Evolutionary conservation across 2,329 filamentous ascomycete genomes (phyloP), one percentile per base, ranked within the genome.

Genomic region (Aschersonia sp.): DNA sequence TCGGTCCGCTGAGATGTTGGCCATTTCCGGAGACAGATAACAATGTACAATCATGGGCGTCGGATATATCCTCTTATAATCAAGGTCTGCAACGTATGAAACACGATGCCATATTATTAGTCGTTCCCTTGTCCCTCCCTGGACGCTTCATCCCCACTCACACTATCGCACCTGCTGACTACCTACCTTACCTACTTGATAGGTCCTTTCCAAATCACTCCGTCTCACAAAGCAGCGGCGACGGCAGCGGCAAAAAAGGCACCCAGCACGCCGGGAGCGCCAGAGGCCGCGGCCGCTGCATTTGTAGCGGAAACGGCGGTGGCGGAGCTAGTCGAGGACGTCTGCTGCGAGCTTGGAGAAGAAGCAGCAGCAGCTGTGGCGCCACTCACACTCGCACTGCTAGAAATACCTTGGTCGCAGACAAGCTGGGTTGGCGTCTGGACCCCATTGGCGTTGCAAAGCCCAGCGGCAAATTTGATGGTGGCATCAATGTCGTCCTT

Each of bases 371-470:
- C 29, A 38, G 6, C 10, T 10, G 48, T 30, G 44, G 43, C 29
- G 40, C 28, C 28, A 38, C 6, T 38, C 32, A 6, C 10, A 10
- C 32, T 38, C 32, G 32, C 32, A 38, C 6, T 38, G 6, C 32
- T 10, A 38, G 32, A 38, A 10, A 38, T 2, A 10, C 10, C 31
- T 20, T 50, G 51, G 45, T 60, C 59, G 60, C 67, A 70, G 45
- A 58, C 57, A 42, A 70, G 63, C 52, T 61, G 49, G 48, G 59
- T 54, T 38, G 68, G 68, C 4, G 66, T 57, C 20, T 54, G 48
- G 45, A 69, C 64, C 45, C 61, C 60, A 40, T 55, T 54, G 43
- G 59, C 55, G 40, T 57, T 61, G 63, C 68, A 71, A 50, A 71
- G 61, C 52, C 60, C 51, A 44, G 57, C 53, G 46, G 68, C 68